Evolutionary conservation across 1,139 yeast species (phyloP).

Genomic region (Pichia sorboxylosa): DNA sequence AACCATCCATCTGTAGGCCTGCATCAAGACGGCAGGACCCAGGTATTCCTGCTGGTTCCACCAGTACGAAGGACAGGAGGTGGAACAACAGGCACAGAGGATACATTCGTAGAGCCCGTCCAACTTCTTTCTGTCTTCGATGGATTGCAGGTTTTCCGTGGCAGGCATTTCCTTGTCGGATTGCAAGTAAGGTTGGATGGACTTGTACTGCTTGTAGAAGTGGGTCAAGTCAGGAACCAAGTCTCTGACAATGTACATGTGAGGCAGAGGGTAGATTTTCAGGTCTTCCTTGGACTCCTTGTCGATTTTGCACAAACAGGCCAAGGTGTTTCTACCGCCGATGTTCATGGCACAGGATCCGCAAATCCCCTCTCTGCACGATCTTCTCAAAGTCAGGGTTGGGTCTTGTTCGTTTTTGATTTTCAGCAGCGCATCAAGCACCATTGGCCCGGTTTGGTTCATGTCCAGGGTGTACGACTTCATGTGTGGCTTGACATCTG

Average conservation of each 20-base stretch:
- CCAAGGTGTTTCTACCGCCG: conserved; percentile 93
- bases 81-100: too few relatives aligned
- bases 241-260: conserved; percentile 95
- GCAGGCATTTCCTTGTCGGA: conserved; percentile 83
- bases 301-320: conserved; percentile 92
- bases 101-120: conserved; percentile 99
- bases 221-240: conserved; percentile 95
- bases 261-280: conserved; percentile 94
- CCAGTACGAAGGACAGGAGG: conserved; percentile 99
- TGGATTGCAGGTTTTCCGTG: conserved; percentile 81
- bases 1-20: conserved; percentile 97
- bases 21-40: conserved; percentile 98
- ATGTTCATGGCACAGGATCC: conserved; percentile 99
- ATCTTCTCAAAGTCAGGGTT: conserved; percentile 90
- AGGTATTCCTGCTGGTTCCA: conserved; percentile 99
- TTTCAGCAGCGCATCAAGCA: conserved; percentile 85
- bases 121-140: conserved; percentile 89
- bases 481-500: conserved; percentile 83
- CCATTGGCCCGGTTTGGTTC: conserved; percentile 95
- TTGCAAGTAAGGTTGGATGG: conserved; percentile 94
- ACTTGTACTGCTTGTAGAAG: conserved; percentile 96
- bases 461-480: conserved; percentile 76
- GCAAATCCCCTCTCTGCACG: conserved; percentile 99
- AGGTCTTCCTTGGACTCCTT: conserved; percentile 60
- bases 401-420: conserved; percentile 95